These are phyloP conservation scores for Leccinellum luteum DNA, from an alignment of 768 basidiomycete species.

Conservation along the genomic window DNA sequence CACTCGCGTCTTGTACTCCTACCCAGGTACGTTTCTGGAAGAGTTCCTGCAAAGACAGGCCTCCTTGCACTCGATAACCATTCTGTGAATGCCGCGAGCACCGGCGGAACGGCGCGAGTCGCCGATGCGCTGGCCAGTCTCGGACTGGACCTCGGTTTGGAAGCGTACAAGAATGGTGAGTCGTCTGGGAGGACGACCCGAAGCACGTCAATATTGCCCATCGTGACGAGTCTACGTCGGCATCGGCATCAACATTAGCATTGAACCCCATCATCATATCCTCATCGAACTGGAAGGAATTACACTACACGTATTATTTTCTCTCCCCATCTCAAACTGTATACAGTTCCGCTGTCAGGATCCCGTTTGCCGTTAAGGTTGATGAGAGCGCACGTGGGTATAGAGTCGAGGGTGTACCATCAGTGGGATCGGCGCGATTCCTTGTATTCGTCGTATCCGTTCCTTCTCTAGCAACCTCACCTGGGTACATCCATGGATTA, in stretches of 20 bases:
- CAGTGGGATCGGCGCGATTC: constrained; percentile 10
- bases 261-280: constrained; percentile 22
- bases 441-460: not conserved
- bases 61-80: too few species aligned
- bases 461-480: not conserved
- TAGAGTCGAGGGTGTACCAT: constrained; percentile 22
- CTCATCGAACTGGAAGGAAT: constrained; percentile 18
- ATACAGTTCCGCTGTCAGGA: constrained; percentile 10
- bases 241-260: constrained; percentile 17
- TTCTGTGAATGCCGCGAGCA: too few species aligned
- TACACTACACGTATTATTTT: constrained; percentile 11
- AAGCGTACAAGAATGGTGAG: too few species aligned
- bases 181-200: too few species aligned
- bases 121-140: too few species aligned
- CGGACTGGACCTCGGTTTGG: too few species aligned
- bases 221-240: too few species aligned
- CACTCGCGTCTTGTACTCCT: too few species aligned
- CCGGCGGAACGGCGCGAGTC: too few species aligned
- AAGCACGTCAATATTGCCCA: too few species aligned
- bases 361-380: constrained; percentile 1
- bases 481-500: constrained; percentile 50
- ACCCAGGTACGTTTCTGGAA: too few species aligned
- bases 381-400: constrained; percentile 7
- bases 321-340: constrained; percentile 24
- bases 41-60: too few species aligned